A percentile compares a stretch with the other conserved stretches of the same genome.
phyloP scores from a whole-genome alignment of 2,329 filamentous ascomycete genomes.

The Ceratocystis harringtonii region DNA sequence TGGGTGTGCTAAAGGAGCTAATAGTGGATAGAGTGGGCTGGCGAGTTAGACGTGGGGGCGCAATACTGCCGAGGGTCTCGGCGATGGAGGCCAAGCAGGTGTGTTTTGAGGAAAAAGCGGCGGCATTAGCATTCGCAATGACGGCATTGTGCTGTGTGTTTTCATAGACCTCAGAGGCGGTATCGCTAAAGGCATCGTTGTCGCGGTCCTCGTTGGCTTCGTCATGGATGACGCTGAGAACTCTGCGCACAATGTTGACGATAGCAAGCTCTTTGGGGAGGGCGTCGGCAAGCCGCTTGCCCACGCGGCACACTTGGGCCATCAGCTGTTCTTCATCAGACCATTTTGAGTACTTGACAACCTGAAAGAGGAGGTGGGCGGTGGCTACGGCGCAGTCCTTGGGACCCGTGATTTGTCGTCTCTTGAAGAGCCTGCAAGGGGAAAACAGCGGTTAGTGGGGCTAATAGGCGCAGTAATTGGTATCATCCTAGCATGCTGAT shows the following conservation, averaged over 20 bases:
- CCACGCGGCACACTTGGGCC: slow-evolving; percentile 63
- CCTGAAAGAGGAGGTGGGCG: slow-evolving; percentile 70
- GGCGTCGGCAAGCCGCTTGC: slow-evolving; percentile 61
- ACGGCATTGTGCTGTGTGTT: slow-evolving; percentile 26
- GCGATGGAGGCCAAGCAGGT: slow-evolving; percentile 18
- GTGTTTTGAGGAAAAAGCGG: slow-evolving; percentile 21
- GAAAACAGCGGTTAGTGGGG: neutral
- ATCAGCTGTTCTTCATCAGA: slow-evolving; percentile 65
- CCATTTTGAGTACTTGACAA: slow-evolving; percentile 70
- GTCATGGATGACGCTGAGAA: slow-evolving; percentile 80
- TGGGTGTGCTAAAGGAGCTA: slow-evolving; percentile 49
- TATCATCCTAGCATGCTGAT: neutral
- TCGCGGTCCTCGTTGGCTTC: slow-evolving; percentile 64
- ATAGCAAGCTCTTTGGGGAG: slow-evolving; percentile 85
- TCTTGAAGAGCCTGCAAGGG: slow-evolving; percentile 58
- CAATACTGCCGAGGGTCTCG: slow-evolving; percentile 17
- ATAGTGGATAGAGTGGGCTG: slow-evolving; percentile 38
- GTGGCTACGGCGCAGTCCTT: slow-evolving; percentile 84
- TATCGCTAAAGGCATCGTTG: slow-evolving; percentile 48
- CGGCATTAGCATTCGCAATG: slow-evolving; percentile 23
- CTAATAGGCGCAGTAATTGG: neutral
- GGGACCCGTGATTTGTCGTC: slow-evolving; percentile 76
- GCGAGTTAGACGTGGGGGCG: slow-evolving; percentile 12
- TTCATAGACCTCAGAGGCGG: slow-evolving; percentile 27
- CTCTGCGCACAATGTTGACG: slow-evolving; percentile 82